phyloP scores from a whole-genome alignment of 1,284 basidiomycete genomes.

The Naganishia cerealis region DNA sequence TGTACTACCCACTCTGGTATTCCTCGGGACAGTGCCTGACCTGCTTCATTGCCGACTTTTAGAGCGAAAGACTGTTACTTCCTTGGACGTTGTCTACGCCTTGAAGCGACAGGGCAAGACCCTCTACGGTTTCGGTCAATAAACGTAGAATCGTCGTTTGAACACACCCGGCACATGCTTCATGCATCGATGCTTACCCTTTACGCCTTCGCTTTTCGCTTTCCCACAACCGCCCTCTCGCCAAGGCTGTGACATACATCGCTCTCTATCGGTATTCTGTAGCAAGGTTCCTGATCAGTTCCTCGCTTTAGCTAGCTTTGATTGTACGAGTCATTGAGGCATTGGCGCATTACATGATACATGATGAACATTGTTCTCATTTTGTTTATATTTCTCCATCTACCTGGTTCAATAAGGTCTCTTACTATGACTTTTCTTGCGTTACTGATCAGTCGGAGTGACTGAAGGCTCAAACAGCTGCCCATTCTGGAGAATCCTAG shows the following conservation, averaged over 20 bases:
- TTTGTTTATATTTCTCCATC: background rate
- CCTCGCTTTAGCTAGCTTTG: conserved; percentile 19
- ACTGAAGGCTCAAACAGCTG: too few species aligned
- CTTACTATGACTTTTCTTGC: too few species aligned
- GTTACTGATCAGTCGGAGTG: too few species aligned
- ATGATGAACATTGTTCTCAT: conserved; percentile 31
- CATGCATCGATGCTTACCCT: background rate
- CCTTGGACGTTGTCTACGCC: conserved; percentile 78
- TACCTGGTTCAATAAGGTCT: background rate
- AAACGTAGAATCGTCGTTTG: conserved; percentile 7
- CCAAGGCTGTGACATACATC: conserved; percentile 4
- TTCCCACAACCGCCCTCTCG: conserved; percentile 7
- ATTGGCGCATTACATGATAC: conserved; percentile 26
- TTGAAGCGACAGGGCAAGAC: conserved; percentile 87
- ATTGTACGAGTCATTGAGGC: conserved; percentile 6
- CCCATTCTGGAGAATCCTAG: background rate
- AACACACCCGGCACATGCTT: background rate
- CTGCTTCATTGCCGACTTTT: background rate
- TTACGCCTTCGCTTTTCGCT: conserved; percentile 31
- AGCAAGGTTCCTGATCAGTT: conserved; percentile 28
- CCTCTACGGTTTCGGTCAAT: conserved; percentile 66
- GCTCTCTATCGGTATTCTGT: conserved; percentile 9
- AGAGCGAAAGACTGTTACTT: conserved; percentile 81
- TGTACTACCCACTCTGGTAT: background rate
- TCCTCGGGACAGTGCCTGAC: background rate